Evolutionary conservation across 208 protist genomes (phyloP).

Genomic region (Crithidia acanthocephali): DNA sequence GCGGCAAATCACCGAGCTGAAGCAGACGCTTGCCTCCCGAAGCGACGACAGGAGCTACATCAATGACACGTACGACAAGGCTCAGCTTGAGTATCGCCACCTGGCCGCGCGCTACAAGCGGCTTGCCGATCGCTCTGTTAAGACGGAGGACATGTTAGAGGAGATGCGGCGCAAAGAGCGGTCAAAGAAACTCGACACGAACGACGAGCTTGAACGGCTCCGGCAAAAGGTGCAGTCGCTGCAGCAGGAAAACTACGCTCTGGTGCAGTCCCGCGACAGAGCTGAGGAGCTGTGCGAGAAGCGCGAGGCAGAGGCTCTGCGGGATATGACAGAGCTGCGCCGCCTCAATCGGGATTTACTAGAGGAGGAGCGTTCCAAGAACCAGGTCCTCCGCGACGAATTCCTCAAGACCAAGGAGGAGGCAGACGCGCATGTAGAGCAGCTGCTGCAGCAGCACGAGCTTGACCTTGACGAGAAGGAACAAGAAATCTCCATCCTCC

Average conservation of each 20-base stretch:
- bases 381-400: slow-evolving; percentile 46
- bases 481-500: slow-evolving; percentile 50
- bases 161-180: slow-evolving; percentile 50
- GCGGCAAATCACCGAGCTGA: slow-evolving; percentile 49
- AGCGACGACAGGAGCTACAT: slow-evolving; percentile 49
- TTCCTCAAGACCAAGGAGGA: slow-evolving; percentile 44
- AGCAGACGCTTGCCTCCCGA: slow-evolving; percentile 41
- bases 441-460: slow-evolving; percentile 53
- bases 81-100: slow-evolving; percentile 83
- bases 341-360: slow-evolving; percentile 64
- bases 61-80: slow-evolving; percentile 63
- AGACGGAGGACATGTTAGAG: slow-evolving; percentile 54
- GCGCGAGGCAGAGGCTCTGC: slow-evolving; percentile 71
- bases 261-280: slow-evolving; percentile 69
- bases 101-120: slow-evolving; percentile 61
- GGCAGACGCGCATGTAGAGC: slow-evolving; percentile 47
- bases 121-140: slow-evolving; percentile 57
- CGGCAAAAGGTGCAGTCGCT: slow-evolving; percentile 55
- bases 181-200: slow-evolving; percentile 31
- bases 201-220: slow-evolving; percentile 58
- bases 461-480: slow-evolving; percentile 45
- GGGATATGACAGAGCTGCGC: slow-evolving; percentile 76
- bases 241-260: slow-evolving; percentile 63
- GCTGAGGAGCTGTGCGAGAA: slow-evolving; percentile 80
- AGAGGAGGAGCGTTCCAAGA: slow-evolving; percentile 58